Conservation (phyloP, 2,329 filamentous ascomycete species). For the Macrophomina pseudophaseolina region DNA sequence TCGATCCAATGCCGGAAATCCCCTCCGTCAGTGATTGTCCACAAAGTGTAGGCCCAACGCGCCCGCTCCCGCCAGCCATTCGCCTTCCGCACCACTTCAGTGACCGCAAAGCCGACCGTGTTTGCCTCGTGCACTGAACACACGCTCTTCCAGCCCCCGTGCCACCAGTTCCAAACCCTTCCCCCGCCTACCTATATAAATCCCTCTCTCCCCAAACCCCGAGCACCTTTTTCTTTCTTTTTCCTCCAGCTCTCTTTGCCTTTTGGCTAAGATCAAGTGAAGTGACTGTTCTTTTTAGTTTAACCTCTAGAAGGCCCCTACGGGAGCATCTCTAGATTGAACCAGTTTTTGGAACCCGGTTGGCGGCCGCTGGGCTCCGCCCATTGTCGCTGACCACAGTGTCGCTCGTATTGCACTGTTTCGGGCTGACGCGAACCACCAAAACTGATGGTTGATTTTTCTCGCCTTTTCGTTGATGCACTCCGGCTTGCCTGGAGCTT, state of each 20-base stretch:
- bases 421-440: background rate
- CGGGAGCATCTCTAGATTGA: background rate
- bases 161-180: no score
- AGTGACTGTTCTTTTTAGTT: conserved; percentile 1
- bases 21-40: no score
- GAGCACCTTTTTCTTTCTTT: background rate
- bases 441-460: background rate
- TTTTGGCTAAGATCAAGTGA: conserved; percentile 8
- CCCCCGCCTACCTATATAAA: no score
- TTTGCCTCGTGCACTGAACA: no score
- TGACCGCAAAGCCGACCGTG: no score
- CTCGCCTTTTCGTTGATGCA: background rate
- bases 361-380: background rate
- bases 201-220: no score
- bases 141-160: no score
- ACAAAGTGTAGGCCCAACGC: no score
- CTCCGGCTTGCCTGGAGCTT: background rate
- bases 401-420: conserved; percentile 7
- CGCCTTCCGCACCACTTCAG: no score
- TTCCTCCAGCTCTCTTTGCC: conserved; percentile 1
- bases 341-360: background rate
- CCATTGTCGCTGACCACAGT: background rate
- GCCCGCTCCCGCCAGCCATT: no score
- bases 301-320: background rate
- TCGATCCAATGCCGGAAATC: no score